phyloP scores from a whole-genome alignment of 176 grass and related monocot genomes.

The Oryza glaberrima region DNA sequence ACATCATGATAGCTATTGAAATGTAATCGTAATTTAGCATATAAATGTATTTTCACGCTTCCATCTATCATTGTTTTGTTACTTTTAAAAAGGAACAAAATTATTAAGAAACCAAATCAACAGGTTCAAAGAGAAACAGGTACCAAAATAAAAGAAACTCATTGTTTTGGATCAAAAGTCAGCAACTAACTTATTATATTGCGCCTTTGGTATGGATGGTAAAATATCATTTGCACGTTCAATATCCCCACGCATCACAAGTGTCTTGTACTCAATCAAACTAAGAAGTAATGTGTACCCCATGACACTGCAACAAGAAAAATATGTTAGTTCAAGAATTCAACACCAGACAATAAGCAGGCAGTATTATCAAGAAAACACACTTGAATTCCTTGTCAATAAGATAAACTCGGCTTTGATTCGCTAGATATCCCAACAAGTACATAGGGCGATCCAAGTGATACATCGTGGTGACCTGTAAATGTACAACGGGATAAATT shows the following conservation, averaged over 20 bases:
- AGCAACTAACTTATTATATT: constrained; percentile 79
- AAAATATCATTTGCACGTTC: constrained; percentile 89
- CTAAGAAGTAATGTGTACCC: constrained; percentile 98
- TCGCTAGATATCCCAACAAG: constrained; percentile 93
- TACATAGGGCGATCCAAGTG: constrained; percentile 99
- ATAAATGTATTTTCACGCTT: neutral
- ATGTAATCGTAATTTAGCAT: constrained; percentile 11
- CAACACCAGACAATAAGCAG: constrained; percentile 18
- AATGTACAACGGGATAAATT: constrained; percentile 32
- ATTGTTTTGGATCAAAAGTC: constrained; percentile 18
- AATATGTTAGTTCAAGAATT: constrained; percentile 54
- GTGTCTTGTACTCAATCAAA: constrained; percentile 97
- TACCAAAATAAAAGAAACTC: neutral
- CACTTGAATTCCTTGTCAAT: constrained; percentile 99
- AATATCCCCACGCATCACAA: constrained; percentile 97
- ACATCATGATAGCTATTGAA: neutral
- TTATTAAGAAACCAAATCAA: neutral
- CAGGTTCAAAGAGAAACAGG: neutral
- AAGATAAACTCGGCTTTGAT: constrained; percentile 96
- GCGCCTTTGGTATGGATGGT: constrained; percentile 84
- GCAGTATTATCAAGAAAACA: constrained; percentile 39
- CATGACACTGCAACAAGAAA: constrained; percentile 73
- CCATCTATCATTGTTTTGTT: neutral
- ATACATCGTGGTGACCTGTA: constrained; percentile 96
- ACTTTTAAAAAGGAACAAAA: neutral